These are phyloP conservation scores for Kluyveromyces sp. DNA, from an alignment of 1,139 yeast genomes.

Conservation along the genomic window DNA sequence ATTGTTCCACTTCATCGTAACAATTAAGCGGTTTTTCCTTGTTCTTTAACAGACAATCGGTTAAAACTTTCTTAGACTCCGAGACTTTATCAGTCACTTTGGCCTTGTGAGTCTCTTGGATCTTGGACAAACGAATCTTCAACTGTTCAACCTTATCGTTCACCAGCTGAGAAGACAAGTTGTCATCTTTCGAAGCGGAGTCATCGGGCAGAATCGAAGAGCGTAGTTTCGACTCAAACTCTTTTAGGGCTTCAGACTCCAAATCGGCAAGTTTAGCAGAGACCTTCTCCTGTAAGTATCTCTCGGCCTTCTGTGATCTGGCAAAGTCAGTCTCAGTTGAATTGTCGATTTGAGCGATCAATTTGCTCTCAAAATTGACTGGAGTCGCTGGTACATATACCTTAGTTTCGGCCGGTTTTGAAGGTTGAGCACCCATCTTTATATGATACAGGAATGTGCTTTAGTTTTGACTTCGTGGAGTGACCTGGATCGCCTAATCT, in stretches of 20 bases:
- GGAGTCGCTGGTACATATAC: slow-evolving; percentile 68
- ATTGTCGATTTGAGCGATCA: slow-evolving; percentile 63
- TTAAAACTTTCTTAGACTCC: slow-evolving; percentile 50
- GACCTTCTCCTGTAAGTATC: slow-evolving; percentile 71
- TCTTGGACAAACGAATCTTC: slow-evolving; percentile 40
- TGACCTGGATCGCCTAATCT: too few relatives aligned
- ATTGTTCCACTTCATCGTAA: slow-evolving; percentile 75
- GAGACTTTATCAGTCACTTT: slow-evolving; percentile 33
- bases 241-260: slow-evolving; percentile 50
- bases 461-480: neutral
- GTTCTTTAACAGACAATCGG: slow-evolving; percentile 62
- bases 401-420: slow-evolving; percentile 44
- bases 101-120: slow-evolving; percentile 29
- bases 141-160: slow-evolving; percentile 41
- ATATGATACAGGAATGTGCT: neutral
- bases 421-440: slow-evolving; percentile 7
- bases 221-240: slow-evolving; percentile 48
- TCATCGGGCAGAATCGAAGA: slow-evolving; percentile 37
- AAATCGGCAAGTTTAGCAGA: slow-evolving; percentile 56
- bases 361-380: slow-evolving; percentile 63
- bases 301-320: slow-evolving; percentile 72
- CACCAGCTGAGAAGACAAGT: slow-evolving; percentile 30
- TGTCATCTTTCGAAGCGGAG: slow-evolving; percentile 28
- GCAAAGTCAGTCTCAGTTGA: slow-evolving; percentile 76
- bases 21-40: slow-evolving; percentile 75